These are phyloP conservation scores for Geoglossum glabrum DNA, from an alignment of 495 filamentous ascomycete genomes.

Conservation along the genomic window DNA sequence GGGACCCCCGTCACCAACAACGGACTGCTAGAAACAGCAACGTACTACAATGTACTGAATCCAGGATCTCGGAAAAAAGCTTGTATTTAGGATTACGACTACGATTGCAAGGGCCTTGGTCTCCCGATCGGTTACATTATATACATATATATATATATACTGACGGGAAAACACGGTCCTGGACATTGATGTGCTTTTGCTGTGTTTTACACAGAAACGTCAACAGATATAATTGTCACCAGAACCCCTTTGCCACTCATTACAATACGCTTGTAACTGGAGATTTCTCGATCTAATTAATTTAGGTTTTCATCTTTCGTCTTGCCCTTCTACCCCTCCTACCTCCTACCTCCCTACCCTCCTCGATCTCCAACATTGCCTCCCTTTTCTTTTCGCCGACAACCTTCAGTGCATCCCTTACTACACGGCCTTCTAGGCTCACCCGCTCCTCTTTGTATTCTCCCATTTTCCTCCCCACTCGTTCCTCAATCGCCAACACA, in stretches of 20 bases:
- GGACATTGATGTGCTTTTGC: too few relatives aligned
- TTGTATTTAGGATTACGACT: too few relatives aligned
- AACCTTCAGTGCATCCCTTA: constrained; percentile 63
- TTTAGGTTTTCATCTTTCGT: constrained; percentile 18
- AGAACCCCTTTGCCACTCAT: too few relatives aligned
- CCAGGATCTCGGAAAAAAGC: too few relatives aligned
- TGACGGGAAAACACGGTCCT: too few relatives aligned
- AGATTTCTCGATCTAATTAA: too few relatives aligned
- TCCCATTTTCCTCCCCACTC: constrained; percentile 63
- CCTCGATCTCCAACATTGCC: constrained; percentile 74
- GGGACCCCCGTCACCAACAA: too few relatives aligned
- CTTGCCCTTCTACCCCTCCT: constrained; percentile 45
- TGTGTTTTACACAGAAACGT: too few relatives aligned
- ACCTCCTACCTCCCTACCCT: constrained; percentile 67
- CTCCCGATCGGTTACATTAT: background rate
- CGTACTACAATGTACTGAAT: too few relatives aligned
- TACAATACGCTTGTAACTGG: background rate
- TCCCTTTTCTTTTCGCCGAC: constrained; percentile 85
- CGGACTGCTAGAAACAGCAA: too few relatives aligned
- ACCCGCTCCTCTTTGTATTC: constrained; percentile 68
- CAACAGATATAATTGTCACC: too few relatives aligned
- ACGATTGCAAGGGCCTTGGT: background rate
- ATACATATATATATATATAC: background rate
- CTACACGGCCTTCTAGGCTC: constrained; percentile 68
- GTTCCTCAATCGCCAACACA: constrained; percentile 66